Evolutionary conservation across 345 rosid species (phyloP).

Genomic region (Euphorbia pulcherrima): DNA sequence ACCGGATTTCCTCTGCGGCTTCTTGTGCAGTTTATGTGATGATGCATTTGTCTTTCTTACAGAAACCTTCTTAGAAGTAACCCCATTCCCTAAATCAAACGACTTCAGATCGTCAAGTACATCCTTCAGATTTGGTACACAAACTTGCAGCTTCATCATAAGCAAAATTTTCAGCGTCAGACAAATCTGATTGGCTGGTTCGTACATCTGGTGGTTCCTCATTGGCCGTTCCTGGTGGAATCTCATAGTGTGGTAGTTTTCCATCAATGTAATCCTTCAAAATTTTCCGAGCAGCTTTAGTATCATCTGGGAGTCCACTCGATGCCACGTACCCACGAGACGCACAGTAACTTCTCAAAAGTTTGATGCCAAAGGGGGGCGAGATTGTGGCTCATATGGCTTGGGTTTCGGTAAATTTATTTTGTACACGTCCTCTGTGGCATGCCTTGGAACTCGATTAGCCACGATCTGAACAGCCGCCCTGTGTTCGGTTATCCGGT

Average conservation of each 20-base stretch:
- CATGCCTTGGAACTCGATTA: conserved; percentile 57
- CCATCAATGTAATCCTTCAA: conserved; percentile 82
- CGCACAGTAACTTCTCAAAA: conserved; percentile 67
- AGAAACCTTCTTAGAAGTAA: conserved; percentile 39
- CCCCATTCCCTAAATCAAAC: conserved; percentile 70
- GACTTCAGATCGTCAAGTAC: conserved; percentile 70
- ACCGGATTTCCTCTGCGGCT: conserved; percentile 61
- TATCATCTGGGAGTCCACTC: conserved; percentile 95
- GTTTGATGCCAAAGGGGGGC: conserved; percentile 72
- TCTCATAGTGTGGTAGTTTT: conserved; percentile 65
- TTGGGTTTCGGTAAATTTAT: conserved; percentile 80
- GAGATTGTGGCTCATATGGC: conserved; percentile 65
- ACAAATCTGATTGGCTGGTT: conserved; percentile 38
- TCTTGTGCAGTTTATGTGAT: conserved; percentile 70
- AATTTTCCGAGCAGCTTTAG: conserved; percentile 77
- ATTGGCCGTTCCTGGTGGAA: conserved; percentile 58
- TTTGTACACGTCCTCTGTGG: conserved; percentile 65
- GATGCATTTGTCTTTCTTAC: conserved; percentile 45
- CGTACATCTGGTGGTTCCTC: conserved; percentile 31
- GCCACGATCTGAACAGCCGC: conserved; percentile 91
- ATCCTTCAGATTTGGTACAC: conserved; percentile 39
- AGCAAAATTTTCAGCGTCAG: conserved; percentile 36
- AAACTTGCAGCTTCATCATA: conserved; percentile 20
- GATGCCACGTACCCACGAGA: conserved; percentile 80
- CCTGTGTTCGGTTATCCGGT: conserved; percentile 84